Evolutionary conservation across 164 flowering plant genomes (phyloP), one percentile per base, ranked within the genome.

Genomic region (Vitis labrusca): DNA sequence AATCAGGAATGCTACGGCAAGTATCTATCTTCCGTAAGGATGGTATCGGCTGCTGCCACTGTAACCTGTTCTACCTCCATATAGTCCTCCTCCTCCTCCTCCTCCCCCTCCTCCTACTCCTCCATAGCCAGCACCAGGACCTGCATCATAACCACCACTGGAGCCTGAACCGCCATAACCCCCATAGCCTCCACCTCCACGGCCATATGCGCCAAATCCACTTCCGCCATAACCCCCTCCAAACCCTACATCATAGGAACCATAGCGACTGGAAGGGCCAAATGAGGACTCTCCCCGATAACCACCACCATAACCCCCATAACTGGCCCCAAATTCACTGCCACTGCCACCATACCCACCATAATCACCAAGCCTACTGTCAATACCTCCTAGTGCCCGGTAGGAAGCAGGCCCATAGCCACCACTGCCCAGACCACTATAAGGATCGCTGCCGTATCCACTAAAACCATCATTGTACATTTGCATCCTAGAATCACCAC

Each of bases 401-500:
- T 74, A 84, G n/a, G 98, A 79, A 69, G 86, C 83, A 73, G 95
- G 88, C 59, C 93, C 91, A 77, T 72, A 84, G 19, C 88, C 86
- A 11, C 86, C 80, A 68, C 66, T 73, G 51, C 81, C 87, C 85
- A 69, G 86, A 53, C 88, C 82, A 67, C 79, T 78, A 84, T 85
- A 91, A 17, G 96, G 65, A 63, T 80, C 80, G 8, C 44, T 37
- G 7, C 78, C 81, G 81, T 69, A 90, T 72, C 91, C 92, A 74
- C 91, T 84, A 76, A 73, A 78, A 71, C 82, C 78, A 77, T 85
- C 97, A 79, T 73, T 78, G 71, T 68, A 89, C 27, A 88, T 60
- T 62, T 90, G 97, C 5, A 74, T 85, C 92, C 95, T 92, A 92
- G 91, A 76, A 61, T 92, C 81, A 73, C 94, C 88, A 88, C 81